These are phyloP conservation scores for Umbilicus rupestris DNA, from an alignment of 164 flowering plant genomes.

Conservation along the genomic window DNA sequence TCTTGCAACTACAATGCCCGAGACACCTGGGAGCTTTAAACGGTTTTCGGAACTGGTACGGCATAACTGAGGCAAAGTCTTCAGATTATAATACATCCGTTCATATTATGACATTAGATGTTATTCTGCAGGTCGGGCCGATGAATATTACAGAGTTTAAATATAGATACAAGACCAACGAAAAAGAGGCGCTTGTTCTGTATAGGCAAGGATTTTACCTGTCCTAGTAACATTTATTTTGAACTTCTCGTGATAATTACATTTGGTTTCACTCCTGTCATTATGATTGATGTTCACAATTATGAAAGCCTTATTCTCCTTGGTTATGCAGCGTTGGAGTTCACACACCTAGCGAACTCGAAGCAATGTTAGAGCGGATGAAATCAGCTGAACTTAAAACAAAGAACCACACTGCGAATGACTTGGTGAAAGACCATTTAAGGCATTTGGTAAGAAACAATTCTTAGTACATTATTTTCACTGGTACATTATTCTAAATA, in stretches of 20 bases:
- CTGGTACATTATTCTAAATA: not conserved
- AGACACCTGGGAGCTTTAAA: constrained; percentile 80
- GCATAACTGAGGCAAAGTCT: not conserved
- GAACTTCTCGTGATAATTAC: not conserved
- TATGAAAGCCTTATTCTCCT: not conserved
- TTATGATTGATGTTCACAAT: not conserved
- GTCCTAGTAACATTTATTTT: not conserved
- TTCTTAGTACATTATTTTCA: constrained; percentile 1
- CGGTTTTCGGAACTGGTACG: constrained; percentile 58
- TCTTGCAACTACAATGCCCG: constrained; percentile 80
- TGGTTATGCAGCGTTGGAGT: constrained; percentile 72
- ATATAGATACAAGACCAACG: constrained; percentile 50
- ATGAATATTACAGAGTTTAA: constrained; percentile 92
- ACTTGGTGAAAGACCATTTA: constrained; percentile 91
- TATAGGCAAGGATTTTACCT: constrained; percentile 52
- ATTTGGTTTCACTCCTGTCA: not conserved
- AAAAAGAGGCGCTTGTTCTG: constrained; percentile 61
- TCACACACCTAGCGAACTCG: constrained; percentile 61
- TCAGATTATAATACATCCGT: not conserved
- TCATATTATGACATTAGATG: not conserved
- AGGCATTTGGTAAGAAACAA: constrained; percentile 68
- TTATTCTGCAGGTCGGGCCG: constrained; percentile 62
- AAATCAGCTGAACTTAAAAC: constrained; percentile 59
- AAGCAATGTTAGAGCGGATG: constrained; percentile 65
- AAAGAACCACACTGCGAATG: constrained; percentile 60